Conservation (phyloP, 2,329 filamentous ascomycete genomes). For the Trichoderma afroharzianum region DNA sequence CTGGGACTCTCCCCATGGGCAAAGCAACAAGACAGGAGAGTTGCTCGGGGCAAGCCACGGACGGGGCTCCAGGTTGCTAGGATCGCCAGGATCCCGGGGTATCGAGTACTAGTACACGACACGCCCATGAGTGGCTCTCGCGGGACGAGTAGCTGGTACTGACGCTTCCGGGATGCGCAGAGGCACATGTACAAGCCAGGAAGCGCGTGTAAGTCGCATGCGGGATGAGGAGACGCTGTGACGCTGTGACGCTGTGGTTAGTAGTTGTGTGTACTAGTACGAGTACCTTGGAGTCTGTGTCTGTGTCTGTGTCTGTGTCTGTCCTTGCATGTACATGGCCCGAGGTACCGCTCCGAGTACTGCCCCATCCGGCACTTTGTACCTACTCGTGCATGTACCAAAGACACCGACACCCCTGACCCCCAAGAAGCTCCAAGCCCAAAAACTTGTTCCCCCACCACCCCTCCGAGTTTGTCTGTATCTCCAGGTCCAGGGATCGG, state of each 20-base stretch:
- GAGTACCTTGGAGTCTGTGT: no score
- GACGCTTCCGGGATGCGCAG: background rate
- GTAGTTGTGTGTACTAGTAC: no score
- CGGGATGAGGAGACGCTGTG: background rate
- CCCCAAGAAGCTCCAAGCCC: background rate
- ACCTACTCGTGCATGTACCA: background rate
- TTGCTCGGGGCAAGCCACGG: background rate
- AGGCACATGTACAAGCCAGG: background rate
- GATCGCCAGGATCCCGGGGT: slow-evolving; percentile 4
- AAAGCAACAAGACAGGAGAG: background rate
- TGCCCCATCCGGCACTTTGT: background rate
- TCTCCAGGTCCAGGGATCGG: background rate
- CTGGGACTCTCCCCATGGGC: background rate
- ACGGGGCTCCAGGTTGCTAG: slow-evolving; percentile 1
- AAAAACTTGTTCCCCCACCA: background rate
- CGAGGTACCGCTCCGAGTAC: background rate
- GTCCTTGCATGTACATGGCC: background rate
- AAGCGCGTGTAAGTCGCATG: background rate
- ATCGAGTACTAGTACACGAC: slow-evolving; percentile 1
- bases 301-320: no score
- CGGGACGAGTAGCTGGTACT: background rate
- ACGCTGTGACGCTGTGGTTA: no score
- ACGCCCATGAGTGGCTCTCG: background rate
- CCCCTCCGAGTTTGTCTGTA: background rate
- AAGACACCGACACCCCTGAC: slow-evolving; percentile 2